phyloP scores from a whole-genome alignment of 495 filamentous ascomycete genomes.

The Hyaloscypha finlandica region DNA sequence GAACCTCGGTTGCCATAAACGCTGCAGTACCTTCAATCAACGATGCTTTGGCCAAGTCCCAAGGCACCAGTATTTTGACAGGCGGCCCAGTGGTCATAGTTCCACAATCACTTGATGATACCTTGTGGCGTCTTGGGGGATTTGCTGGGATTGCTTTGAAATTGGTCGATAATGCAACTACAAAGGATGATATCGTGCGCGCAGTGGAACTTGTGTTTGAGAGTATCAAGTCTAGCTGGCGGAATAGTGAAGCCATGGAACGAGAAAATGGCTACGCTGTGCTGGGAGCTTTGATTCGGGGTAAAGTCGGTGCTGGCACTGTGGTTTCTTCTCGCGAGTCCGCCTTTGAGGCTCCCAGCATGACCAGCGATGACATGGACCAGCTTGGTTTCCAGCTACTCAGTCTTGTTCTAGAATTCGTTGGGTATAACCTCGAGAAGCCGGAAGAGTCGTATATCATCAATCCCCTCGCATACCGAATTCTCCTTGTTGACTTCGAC shows the following conservation, averaged over 20 bases:
- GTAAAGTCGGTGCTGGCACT: conserved; percentile 66
- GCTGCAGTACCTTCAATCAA: conserved; percentile 86
- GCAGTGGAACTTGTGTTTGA: conserved; percentile 83
- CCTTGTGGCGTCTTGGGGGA: conserved; percentile 88
- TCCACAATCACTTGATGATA: conserved; percentile 84
- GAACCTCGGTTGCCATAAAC: conserved; percentile 83
- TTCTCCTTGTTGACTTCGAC: conserved; percentile 89
- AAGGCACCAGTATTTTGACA: conserved; percentile 78
- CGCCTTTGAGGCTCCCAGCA: conserved; percentile 34
- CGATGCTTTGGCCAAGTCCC: conserved; percentile 74
- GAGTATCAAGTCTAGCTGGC: conserved; percentile 84
- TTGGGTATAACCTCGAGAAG: conserved; percentile 77
- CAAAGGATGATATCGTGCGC: conserved; percentile 66
- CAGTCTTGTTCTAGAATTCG: conserved; percentile 75
- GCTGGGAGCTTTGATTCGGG: conserved; percentile 73
- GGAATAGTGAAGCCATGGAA: conserved; percentile 98
- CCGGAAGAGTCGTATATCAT: conserved; percentile 88
- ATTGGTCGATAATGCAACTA: conserved; percentile 73
- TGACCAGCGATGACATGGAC: conserved; percentile 58
- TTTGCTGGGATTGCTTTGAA: conserved; percentile 83
- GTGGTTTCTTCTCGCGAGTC: conserved; percentile 41
- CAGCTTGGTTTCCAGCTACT: conserved; percentile 71
- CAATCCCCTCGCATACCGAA: conserved; percentile 90
- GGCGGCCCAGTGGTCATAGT: conserved; percentile 82
- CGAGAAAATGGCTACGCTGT: conserved; percentile 91